These are phyloP conservation scores for Persicaria maculosa DNA, from an alignment of 148 eudicot species.

Conservation along the genomic window DNA sequence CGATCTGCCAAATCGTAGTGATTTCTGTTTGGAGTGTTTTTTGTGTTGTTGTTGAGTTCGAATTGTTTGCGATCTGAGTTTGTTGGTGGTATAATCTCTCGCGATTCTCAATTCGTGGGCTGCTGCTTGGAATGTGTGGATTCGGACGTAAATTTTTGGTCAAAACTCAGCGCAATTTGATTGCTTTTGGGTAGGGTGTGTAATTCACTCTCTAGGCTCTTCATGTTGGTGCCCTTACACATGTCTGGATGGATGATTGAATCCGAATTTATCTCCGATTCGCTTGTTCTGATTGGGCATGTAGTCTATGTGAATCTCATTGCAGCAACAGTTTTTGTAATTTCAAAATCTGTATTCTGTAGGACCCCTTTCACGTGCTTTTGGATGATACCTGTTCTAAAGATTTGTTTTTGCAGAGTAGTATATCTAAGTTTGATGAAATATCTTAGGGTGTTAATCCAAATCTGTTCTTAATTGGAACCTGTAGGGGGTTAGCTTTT, in stretches of 20 bases:
- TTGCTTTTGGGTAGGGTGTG: not conserved
- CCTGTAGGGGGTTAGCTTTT: not conserved
- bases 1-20: not conserved
- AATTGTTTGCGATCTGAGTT: constrained; percentile 1
- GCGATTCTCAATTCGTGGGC: not conserved
- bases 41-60: not conserved
- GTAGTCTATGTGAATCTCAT: not conserved
- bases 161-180: not conserved
- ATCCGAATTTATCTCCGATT: not conserved
- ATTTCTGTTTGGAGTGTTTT: not conserved
- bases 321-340: constrained; percentile 1
- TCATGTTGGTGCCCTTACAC: not conserved
- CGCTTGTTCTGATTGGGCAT: not conserved
- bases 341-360: not conserved
- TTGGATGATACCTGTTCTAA: not conserved
- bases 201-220: not conserved
- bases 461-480: not conserved
- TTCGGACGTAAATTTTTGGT: constrained; percentile 10
- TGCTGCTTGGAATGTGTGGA: not conserved
- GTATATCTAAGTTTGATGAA: not conserved
- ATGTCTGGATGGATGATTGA: not conserved
- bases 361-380: not conserved
- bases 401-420: not conserved
- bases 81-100: not conserved
- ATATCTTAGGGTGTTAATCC: not conserved